phyloP scores from a whole-genome alignment of 805 yeast species.

The Kockiozyma suomiensis region DNA sequence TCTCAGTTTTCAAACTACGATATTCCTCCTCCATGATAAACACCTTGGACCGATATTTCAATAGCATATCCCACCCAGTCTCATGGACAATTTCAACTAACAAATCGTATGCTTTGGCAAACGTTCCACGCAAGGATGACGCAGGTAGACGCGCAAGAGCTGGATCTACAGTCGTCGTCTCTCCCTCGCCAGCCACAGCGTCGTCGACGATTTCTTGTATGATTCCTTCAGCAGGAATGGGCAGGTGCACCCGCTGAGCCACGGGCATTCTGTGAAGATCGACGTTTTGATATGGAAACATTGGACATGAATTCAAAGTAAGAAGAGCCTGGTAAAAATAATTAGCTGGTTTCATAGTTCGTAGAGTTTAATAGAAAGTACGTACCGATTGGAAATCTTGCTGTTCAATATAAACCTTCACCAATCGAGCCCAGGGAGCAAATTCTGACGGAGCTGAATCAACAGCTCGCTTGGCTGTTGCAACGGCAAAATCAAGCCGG shows the following conservation, averaged over 20 bases:
- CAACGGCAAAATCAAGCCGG: constrained; percentile 58
- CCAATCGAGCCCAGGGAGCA: constrained; percentile 67
- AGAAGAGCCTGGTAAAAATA: constrained; percentile 53
- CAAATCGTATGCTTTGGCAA: constrained; percentile 64
- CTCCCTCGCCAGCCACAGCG: constrained; percentile 33
- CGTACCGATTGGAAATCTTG: constrained; percentile 50
- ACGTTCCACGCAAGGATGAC: constrained; percentile 55
- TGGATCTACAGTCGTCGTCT: constrained; percentile 47
- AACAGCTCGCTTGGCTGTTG: constrained; percentile 62
- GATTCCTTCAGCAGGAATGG: constrained; percentile 59
- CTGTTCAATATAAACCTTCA: constrained; percentile 59
- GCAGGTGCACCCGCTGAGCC: constrained; percentile 51
- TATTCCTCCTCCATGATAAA: constrained; percentile 84
- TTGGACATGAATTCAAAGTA: constrained; percentile 74
- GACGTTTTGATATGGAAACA: constrained; percentile 53
- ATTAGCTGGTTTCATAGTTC: background rate
- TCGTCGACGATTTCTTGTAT: constrained; percentile 47
- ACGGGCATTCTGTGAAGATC: constrained; percentile 52
- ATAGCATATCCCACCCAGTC: constrained; percentile 81
- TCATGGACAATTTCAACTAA: constrained; percentile 66
- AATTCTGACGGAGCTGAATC: constrained; percentile 75
- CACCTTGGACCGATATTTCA: constrained; percentile 64
- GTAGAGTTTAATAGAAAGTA: background rate
- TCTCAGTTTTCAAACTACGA: constrained; percentile 42
- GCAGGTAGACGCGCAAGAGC: constrained; percentile 55